Evolutionary conservation across 306 rosid species (phyloP), one percentile per base, ranked within the genome.

Genomic region (Fagus crenata): DNA sequence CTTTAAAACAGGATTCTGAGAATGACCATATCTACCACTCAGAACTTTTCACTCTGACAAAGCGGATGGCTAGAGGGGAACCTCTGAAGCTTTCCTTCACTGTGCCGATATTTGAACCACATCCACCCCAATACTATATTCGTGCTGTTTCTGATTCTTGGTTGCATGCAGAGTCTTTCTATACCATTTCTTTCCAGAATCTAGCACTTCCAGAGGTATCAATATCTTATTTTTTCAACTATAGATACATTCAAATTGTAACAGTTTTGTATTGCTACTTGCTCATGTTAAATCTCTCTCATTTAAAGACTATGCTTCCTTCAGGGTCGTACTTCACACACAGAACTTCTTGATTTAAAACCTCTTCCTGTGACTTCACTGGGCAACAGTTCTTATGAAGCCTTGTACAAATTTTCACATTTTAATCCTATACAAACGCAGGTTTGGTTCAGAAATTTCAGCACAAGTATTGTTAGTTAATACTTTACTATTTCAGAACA

Each of bases 401-500:
- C 87, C 33, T 81, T 92, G 49, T 94, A 90, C 83, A 92, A 75
- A 77, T 94, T 94, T 80, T 90, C 98, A 58, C 98, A 92, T 87
- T 94, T 92, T 82, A 94, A 94, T 86, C 98, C 98, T 28, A 94
- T 94, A 84, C 98, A 94, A 78, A 90, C 98, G 74, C 98, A 94
- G 97, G 98, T 94, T 81, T 76, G 86, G 67, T 79, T 85, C 72
- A 56, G 43, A 43, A 67, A 53, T 79, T 43, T 31, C 70, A 59
- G 71, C 61, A 53, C 69, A 59, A 46, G 22, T 74, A 74, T 79
- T 80, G n/a, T 77, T 81, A 41, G 32, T 22, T 70, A 56, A 71
- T 81, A 54, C 17, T 46, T 69, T 12, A 32, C 68, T 53, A 61
- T 78, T 78, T 80, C 75, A 7, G 53, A 60, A 71, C 12, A 18